Percentiles rank a stretch among this genome's conserved stretches.
Evolutionary conservation across 208 protist species (phyloP).

Genomic region (Spongospora subterranea): DNA sequence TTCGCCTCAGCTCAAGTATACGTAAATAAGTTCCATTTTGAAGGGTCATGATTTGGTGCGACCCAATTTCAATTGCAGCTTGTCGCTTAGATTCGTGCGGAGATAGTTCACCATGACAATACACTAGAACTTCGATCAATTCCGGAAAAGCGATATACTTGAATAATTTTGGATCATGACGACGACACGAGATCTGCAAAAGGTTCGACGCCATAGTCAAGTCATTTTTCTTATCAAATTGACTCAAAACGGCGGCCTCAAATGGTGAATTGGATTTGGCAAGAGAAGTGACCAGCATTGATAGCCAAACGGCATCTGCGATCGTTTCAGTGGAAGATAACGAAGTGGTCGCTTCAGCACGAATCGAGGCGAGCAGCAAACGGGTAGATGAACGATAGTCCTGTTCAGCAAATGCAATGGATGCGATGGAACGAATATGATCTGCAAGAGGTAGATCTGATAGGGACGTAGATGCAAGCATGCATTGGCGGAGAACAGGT

Average conservation of each 20-base stretch:
- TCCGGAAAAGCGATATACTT: not conserved
- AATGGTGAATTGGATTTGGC: not conserved
- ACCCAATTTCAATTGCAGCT: not conserved
- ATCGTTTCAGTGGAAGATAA: not conserved
- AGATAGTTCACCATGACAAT: not conserved
- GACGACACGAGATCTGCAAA: not conserved
- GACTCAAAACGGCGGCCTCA: not conserved
- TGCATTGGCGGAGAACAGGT: no score
- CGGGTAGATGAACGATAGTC: not conserved
- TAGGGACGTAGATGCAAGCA: no score
- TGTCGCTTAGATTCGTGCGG: not conserved
- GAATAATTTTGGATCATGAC: not conserved
- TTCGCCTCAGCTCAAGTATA: no score
- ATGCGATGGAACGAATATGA: not conserved
- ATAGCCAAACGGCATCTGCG: not conserved
- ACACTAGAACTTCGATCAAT: constrained; percentile 25
- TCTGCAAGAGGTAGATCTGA: no score
- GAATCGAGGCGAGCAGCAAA: not conserved
- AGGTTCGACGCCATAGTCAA: not conserved
- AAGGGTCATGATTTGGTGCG: not conserved
- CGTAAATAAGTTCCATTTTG: not conserved
- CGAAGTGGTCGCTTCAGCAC: not conserved
- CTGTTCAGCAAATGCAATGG: not conserved
- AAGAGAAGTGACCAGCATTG: not conserved
- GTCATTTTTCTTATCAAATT: not conserved